Percentiles rank a stretch among this genome's conserved stretches.
phyloP scores from a whole-genome alignment of 257 asterid species.

The Misopates orontium region DNA sequence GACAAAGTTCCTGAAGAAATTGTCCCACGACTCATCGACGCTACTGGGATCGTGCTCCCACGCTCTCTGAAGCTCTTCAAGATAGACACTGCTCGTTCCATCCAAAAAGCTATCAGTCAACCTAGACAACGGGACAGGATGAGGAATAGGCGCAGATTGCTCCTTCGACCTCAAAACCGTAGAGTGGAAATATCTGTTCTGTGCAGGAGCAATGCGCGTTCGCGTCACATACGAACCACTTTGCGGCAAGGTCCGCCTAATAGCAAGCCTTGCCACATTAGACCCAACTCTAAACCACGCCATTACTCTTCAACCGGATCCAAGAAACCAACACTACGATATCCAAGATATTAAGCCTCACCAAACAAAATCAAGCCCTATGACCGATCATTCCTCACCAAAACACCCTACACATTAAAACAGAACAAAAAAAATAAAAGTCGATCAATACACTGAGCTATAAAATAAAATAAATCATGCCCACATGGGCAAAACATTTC shows the following conservation, averaged over 20 bases:
- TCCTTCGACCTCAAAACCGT: conserved; percentile 64
- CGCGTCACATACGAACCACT: conserved; percentile 46
- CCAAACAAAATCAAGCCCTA: conserved; percentile 26
- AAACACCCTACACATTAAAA: conserved; percentile 30
- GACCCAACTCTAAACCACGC: conserved; percentile 89
- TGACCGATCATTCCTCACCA: conserved; percentile 27
- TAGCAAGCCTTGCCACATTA: conserved; percentile 71
- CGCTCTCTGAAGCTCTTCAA: conserved; percentile 93
- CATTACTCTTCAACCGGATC: conserved; percentile 44
- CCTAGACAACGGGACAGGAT: conserved; percentile 86
- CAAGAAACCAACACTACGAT: conserved; percentile 15
- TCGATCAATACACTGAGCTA: background rate
- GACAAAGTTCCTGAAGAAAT: conserved; percentile 85
- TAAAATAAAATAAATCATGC: background rate
- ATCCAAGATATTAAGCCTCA: conserved; percentile 4
- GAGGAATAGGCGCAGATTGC: conserved; percentile 84
- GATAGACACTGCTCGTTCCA: conserved; percentile 93
- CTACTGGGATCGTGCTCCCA: conserved; percentile 93
- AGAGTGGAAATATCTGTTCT: conserved; percentile 55
- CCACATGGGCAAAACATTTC: background rate
- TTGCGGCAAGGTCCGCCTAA: conserved; percentile 60
- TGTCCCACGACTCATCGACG: conserved; percentile 94
- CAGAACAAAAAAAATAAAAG: conserved; percentile 13
- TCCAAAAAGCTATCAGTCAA: conserved; percentile 95
- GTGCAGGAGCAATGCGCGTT: conserved; percentile 41